Evolutionary conservation across 225 moss, liverwort and hornwort species (phyloP).

Genomic region (Anthoceros angustus): DNA sequence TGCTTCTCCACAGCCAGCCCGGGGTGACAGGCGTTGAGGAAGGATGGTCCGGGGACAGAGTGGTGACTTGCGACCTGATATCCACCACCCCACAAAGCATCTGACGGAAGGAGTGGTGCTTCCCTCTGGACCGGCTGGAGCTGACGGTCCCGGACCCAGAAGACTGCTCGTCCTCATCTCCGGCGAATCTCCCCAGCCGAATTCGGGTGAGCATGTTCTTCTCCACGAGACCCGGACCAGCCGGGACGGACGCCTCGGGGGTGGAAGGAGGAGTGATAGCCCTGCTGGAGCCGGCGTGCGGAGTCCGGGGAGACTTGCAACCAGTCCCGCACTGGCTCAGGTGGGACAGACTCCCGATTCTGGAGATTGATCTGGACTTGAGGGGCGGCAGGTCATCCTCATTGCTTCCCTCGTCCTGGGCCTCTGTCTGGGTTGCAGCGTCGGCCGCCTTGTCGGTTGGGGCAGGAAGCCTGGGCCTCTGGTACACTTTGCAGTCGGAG

Average conservation of each 20-base stretch:
- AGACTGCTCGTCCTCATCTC: not conserved
- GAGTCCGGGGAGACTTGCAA: not conserved
- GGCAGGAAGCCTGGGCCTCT: not conserved
- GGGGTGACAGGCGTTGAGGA: not conserved
- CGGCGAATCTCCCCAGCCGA: not conserved
- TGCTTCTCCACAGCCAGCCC: not conserved
- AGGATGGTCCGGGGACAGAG: not conserved
- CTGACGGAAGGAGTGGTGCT: not conserved
- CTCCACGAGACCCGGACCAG: not conserved
- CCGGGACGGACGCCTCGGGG: not conserved
- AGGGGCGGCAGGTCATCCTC: not conserved
- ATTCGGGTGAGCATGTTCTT: not conserved
- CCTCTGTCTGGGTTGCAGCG: not conserved
- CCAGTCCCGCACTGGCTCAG: not conserved
- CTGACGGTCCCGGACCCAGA: not conserved
- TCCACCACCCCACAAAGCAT: not conserved
- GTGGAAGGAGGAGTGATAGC: not conserved
- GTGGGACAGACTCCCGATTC: not conserved
- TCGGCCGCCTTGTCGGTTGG: not conserved
- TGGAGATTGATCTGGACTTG: not conserved
- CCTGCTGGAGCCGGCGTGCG: not conserved
- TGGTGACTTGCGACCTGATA: not conserved
- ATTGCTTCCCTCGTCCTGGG: not conserved
- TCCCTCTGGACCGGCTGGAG: not conserved
- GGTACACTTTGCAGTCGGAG: not conserved